These are phyloP conservation scores for Acorus gramineus DNA, from an alignment of 106 monocot species.

Conservation along the genomic window DNA sequence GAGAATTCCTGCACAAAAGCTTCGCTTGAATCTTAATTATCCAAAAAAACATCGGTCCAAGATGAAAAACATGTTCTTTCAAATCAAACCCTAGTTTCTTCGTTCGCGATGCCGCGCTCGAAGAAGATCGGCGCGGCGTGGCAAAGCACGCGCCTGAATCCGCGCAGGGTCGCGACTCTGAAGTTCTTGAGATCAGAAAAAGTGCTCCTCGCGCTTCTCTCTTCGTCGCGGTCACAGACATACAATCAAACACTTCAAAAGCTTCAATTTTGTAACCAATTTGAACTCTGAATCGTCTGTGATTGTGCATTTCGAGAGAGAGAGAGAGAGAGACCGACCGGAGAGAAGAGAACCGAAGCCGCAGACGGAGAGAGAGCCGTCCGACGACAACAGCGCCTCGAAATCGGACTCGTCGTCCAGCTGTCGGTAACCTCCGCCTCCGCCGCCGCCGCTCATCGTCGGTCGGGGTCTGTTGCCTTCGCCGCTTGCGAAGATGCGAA, in stretches of 20 bases:
- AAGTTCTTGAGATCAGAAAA: conserved; percentile 83
- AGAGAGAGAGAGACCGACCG: conserved; percentile 17
- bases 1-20: conserved; percentile 63
- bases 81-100: conserved; percentile 56
- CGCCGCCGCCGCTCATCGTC: no score
- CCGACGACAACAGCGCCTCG: conserved; percentile 30
- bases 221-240: conserved; percentile 13
- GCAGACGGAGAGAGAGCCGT: conserved; percentile 64
- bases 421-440: conserved; percentile 4
- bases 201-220: conserved; percentile 90
- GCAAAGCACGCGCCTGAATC: conserved; percentile 87
- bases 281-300: not conserved
- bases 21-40: not conserved
- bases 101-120: conserved; percentile 80
- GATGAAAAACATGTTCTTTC: not conserved
- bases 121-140: conserved; percentile 91
- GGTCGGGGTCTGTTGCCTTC: no score
- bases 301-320: no score
- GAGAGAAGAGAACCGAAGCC: conserved; percentile 99
- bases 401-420: conserved; percentile 51
- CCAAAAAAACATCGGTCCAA: conserved; percentile 4
- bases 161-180: conserved; percentile 46
- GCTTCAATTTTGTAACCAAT: not conserved
- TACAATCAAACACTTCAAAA: not conserved
- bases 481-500: no score